Evolutionary conservation across 2,329 filamentous ascomycete species (phyloP), one percentile per base, ranked within the genome.

Genomic region (Celoporthe dispersa): DNA sequence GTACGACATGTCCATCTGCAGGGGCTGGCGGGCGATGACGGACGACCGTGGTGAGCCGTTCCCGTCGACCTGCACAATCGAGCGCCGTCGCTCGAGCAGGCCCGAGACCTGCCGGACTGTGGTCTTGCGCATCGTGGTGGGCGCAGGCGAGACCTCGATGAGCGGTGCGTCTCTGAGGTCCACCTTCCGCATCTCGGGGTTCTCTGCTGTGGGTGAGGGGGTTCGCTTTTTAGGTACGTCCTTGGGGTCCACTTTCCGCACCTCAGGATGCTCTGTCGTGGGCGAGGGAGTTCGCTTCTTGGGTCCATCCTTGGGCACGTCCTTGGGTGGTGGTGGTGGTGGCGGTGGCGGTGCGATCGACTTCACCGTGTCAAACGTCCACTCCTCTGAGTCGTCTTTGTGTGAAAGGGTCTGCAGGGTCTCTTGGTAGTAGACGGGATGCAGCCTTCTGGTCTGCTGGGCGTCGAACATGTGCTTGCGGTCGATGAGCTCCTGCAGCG

Each of bases 281-380:
- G 86, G 44, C 11, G 44, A 85, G 0, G 87, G 89, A 70, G 88
- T 88, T 67, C 87, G 83, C 64, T 84, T 80, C 76, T 83, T 87
- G 67, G 83, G 83, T 19, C 83, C 80, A 51, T 86, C 88, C 75
- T 87, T 83, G 70, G 83, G 8, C 11, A 22, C 22, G 22, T 48
- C 44, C 44, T 48, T 48, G 19, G 41, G 14, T 22, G 53, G 25
- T 31, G 60, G 41, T 7, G 63, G 87, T 53, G 53, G 63, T n/a
- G 63, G 55, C 3, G 70, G 64, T 14, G 68, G 65, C 25, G 88
- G 85, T 4, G 84, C 86, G 41, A 91, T 84, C 0, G 92, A 93
- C 79, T 93, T 96, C 77, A 98, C 90, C 0, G 95, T 98, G 77
- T 98, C 95, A 78, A 98, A 98, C 2, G 97, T 91, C 95, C 95